phyloP scores from a whole-genome alignment of 2,329 filamentous ascomycete species.

The Hypoxylon sp. region DNA sequence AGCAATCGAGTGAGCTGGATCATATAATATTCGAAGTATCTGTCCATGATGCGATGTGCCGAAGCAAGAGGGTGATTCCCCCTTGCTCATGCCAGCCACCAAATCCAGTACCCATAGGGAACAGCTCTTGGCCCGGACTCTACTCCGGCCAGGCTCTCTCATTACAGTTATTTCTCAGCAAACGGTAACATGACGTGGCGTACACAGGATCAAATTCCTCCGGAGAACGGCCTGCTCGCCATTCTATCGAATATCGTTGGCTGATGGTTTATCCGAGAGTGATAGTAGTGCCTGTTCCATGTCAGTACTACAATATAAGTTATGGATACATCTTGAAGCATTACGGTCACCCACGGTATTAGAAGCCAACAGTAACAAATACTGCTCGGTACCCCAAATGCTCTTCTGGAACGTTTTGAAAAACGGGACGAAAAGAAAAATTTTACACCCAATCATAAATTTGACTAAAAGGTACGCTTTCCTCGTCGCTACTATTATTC shows the following conservation, averaged over 20 bases:
- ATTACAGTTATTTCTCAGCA: slow-evolving; percentile 6
- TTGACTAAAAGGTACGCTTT: not conserved
- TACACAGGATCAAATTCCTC: not conserved
- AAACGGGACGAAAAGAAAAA: not conserved
- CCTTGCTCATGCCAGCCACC: slow-evolving; percentile 1
- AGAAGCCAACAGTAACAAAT: not conserved
- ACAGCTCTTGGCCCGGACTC: slow-evolving; percentile 6
- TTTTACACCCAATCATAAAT: not conserved
- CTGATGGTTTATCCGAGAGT: not conserved
- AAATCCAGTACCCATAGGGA: not conserved
- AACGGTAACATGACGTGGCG: slow-evolving; percentile 12
- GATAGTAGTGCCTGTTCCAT: not conserved
- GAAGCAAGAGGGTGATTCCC: not conserved
- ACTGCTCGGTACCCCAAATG: not conserved
- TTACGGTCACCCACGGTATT: slow-evolving; percentile 11
- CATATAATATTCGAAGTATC: not conserved
- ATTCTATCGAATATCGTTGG: not conserved
- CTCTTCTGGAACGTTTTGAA: not conserved
- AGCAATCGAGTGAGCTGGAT: not conserved
- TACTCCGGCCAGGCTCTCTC: not conserved
- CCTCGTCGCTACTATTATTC: not conserved
- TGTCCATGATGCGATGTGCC: not conserved
- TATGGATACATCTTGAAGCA: not conserved
- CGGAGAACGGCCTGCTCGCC: not conserved
- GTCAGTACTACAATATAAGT: not conserved